Evolutionary conservation across 2,329 filamentous ascomycete genomes (phyloP).

Genomic region (Aspergillus neoniger): DNA sequence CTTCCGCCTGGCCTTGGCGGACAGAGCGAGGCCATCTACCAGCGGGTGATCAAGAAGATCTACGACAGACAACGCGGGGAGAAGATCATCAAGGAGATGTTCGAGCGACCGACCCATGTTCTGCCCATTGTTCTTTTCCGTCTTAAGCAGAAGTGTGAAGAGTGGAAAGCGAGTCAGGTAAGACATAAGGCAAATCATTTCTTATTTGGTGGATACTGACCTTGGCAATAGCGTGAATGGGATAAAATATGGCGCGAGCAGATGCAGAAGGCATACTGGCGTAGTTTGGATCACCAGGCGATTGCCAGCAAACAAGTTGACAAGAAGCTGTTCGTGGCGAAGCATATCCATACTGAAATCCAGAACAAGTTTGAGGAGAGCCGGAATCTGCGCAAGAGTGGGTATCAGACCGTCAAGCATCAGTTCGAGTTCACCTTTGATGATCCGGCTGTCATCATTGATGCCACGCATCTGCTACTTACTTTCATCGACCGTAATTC

Average conservation of each 20-base stretch:
- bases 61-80: conserved; percentile 83
- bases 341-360: conserved; percentile 86
- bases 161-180: conserved; percentile 89
- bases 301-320: conserved; percentile 85
- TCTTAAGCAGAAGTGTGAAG: conserved; percentile 93
- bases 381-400: conserved; percentile 67
- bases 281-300: conserved; percentile 94
- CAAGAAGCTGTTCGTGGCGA: conserved; percentile 87
- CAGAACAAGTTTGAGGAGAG: conserved; percentile 92
- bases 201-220: neutral
- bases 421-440: conserved; percentile 77
- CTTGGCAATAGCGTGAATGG: conserved; percentile 73
- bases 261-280: conserved; percentile 91
- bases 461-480: conserved; percentile 51
- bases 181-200: conserved; percentile 13
- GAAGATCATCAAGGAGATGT: conserved; percentile 84
- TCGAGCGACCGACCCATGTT: conserved; percentile 78
- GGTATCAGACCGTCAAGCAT: conserved; percentile 62
- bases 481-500: conserved; percentile 51
- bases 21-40: conserved; percentile 94
- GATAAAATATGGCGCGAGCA: conserved; percentile 98
- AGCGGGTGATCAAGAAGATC: conserved; percentile 95
- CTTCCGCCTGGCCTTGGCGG: conserved; percentile 84
- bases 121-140: conserved; percentile 85
- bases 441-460: conserved; percentile 66